These are phyloP conservation scores for Diaporthe nobilis DNA, from an alignment of 2,329 filamentous ascomycete genomes.

Conservation along the genomic window DNA sequence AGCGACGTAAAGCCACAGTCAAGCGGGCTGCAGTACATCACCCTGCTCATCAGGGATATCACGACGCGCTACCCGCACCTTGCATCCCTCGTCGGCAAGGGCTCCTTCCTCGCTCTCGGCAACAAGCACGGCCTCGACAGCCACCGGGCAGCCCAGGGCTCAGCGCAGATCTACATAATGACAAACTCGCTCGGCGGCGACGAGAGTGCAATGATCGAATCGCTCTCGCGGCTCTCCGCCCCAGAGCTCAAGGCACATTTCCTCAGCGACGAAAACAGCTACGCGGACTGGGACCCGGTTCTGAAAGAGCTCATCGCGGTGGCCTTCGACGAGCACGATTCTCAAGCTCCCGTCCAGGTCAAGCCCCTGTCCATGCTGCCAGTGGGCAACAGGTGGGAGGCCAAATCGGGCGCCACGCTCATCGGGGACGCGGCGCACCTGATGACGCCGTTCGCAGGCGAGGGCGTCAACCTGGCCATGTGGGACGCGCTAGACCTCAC, in stretches of 20 bases:
- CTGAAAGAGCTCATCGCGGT: conserved; percentile 49
- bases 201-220: conserved; percentile 37
- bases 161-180: conserved; percentile 50
- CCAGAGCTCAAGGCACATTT: conserved; percentile 43
- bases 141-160: conserved; percentile 50
- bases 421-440: conserved; percentile 70
- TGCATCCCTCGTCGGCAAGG: conserved; percentile 55
- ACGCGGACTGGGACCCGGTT: conserved; percentile 47
- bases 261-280: conserved; percentile 44
- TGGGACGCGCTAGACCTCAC: conserved; percentile 63
- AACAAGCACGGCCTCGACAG: conserved; percentile 55
- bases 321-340: conserved; percentile 47
- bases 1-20: conserved; percentile 54
- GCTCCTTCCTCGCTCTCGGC: conserved; percentile 53
- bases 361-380: conserved; percentile 58
- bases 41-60: conserved; percentile 52
- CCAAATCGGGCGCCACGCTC: conserved; percentile 59
- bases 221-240: conserved; percentile 38
- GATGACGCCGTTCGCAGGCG: conserved; percentile 65
- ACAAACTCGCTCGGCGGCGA: conserved; percentile 47
- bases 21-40: conserved; percentile 55
- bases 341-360: conserved; percentile 42
- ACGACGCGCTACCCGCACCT: conserved; percentile 56
- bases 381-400: conserved; percentile 57
- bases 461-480: conserved; percentile 69